Base-by-base conservation (phyloP, 2,329 filamentous ascomycete species). In the Aspergillus floridensis region DNA sequence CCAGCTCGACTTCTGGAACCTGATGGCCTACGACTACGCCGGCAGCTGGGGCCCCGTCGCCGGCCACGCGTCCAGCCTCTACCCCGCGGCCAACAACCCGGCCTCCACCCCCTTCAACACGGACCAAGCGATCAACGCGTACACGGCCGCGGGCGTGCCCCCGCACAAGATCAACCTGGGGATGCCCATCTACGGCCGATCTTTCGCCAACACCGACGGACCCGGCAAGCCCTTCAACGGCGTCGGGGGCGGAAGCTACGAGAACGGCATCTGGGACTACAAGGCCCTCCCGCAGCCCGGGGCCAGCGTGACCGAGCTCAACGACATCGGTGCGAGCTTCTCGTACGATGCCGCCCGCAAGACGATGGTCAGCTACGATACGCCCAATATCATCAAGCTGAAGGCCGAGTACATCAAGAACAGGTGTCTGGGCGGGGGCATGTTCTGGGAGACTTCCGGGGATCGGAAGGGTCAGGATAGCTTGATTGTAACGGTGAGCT, bases 381-480 rank as follows among this genome's bases (percentile, higher is more conserved):
- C 86, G 1, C 83, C 86, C 0, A 77, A 80, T 3, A 85, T 92
- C 73, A 88, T 87, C 3, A 79, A 80, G 65, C 72, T 77, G 65
- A 98, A 97, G 80, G 86, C 87, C 1, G 78, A 84, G 11, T 96
- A 87, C 72, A 85, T 97, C 70, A 84, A 81, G 70, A 73, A 84
- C 21, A 79, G 82, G 49, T 81, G 85, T 0, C 82, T 97, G 0
- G 93, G 92, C 1, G 93, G 93, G 19, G 91, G 84, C n/a, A 97
- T 98, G 93, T 98, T 92, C 92, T 96, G 91, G 91, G 93, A 97
- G 78, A 91, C 86, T 68, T 93, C 89, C 69, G 88, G 85, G 1
- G 93, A 97, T 73, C 88, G 87, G 70, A 71, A 76, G 2, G 87
- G 86, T 0, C 75, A 74, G 11, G 79, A 81, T 0, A 93, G 90